These are phyloP conservation scores for Andrographis paniculata DNA, from an alignment of 305 asterid genomes.

Conservation along the genomic window DNA sequence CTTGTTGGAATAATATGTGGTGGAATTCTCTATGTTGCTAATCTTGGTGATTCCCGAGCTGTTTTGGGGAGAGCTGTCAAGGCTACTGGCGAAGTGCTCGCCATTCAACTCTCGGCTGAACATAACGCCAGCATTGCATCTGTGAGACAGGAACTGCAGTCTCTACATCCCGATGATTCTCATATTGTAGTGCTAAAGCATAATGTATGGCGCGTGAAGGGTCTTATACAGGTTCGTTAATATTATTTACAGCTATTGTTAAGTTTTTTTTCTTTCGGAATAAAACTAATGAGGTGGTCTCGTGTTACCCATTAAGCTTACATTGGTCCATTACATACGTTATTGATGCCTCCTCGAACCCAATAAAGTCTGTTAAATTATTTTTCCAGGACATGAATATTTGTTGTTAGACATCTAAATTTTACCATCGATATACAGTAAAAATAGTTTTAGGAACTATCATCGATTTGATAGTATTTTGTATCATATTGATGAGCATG, in stretches of 20 bases:
- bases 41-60: slow-evolving; percentile 90
- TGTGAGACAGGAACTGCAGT: slow-evolving; percentile 77
- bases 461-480: too few relatives aligned
- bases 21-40: slow-evolving; percentile 74
- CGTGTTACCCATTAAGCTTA: background rate
- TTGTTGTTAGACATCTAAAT: too few relatives aligned
- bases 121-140: slow-evolving; percentile 83
- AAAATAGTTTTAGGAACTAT: too few relatives aligned
- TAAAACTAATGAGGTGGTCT: background rate
- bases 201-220: slow-evolving; percentile 69
- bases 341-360: too few relatives aligned
- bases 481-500: too few relatives aligned
- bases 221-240: slow-evolving; percentile 13
- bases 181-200: slow-evolving; percentile 82
- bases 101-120: slow-evolving; percentile 86
- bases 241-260: background rate
- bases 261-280: background rate
- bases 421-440: too few relatives aligned
- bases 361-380: too few relatives aligned
- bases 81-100: slow-evolving; percentile 85
- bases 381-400: too few relatives aligned
- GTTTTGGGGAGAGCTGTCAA: slow-evolving; percentile 82
- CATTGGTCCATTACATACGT: too few relatives aligned
- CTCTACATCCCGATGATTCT: slow-evolving; percentile 72
- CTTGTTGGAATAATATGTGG: slow-evolving; percentile 76